A percentile compares a stretch with the other conserved stretches of the same genome.
Evolutionary conservation across 1,284 basidiomycete species (phyloP).

Genomic region (Flammula alnicola): DNA sequence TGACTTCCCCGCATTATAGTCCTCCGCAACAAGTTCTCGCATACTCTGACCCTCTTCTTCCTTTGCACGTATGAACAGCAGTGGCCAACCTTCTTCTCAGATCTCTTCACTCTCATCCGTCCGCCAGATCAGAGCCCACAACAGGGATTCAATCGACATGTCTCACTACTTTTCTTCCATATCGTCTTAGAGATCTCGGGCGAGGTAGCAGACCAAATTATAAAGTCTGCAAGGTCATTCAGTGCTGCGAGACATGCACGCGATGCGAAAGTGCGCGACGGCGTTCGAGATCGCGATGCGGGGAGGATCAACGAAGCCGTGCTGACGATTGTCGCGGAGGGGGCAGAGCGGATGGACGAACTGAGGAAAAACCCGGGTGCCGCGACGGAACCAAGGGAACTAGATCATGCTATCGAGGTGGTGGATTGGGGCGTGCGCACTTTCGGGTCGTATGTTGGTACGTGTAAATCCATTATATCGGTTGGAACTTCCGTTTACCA

Average conservation of each 20-base stretch:
- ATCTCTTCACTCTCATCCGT: conserved; percentile 78
- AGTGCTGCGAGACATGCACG: conserved; percentile 72
- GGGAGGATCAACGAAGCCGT: conserved; percentile 87
- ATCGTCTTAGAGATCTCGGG: conserved; percentile 90
- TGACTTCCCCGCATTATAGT: conserved; percentile 46
- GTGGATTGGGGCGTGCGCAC: conserved; percentile 91
- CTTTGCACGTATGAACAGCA: conserved; percentile 86
- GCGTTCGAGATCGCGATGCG: conserved; percentile 91
- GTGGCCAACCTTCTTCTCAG: conserved; percentile 83
- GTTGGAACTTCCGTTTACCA: neutral
- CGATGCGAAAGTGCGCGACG: conserved; percentile 86
- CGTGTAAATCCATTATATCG: conserved; percentile 39
- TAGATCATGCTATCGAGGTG: conserved; percentile 74
- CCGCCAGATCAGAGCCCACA: conserved; percentile 58
- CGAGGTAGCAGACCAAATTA: conserved; percentile 90
- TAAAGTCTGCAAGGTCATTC: conserved; percentile 82
- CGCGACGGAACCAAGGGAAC: conserved; percentile 48
- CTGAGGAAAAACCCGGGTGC: conserved; percentile 54
- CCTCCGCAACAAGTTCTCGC: conserved; percentile 96
- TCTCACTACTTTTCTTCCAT: conserved; percentile 86
- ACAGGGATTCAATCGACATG: conserved; percentile 74
- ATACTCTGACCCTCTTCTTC: conserved; percentile 95
- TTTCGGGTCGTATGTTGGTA: conserved; percentile 93
- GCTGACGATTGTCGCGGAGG: conserved; percentile 81
- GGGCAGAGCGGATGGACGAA: conserved; percentile 61